Evolutionary conservation across 1,284 basidiomycete genomes (phyloP).

Genomic region (Puccinia coronata): DNA sequence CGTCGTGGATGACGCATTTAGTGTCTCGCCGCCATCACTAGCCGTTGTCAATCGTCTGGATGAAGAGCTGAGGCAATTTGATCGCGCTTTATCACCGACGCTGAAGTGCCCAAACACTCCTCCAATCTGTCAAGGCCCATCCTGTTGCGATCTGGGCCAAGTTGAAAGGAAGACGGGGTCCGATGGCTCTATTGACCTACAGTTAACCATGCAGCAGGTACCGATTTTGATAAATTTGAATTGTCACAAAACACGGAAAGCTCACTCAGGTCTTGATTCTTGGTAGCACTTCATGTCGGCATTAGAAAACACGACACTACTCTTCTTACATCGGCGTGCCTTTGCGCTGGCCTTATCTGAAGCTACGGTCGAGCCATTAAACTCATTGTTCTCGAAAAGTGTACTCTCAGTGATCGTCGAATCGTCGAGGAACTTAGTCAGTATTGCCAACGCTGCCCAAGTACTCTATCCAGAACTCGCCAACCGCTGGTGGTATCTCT

Average conservation of each 20-base stretch:
- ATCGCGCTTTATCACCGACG: constrained; percentile 1
- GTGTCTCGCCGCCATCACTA: constrained; percentile 33
- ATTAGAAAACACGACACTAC: constrained; percentile 35
- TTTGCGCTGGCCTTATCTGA: constrained; percentile 52
- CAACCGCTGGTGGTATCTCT: constrained; percentile 54
- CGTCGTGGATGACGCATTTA: constrained; percentile 47
- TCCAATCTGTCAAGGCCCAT: constrained; percentile 26
- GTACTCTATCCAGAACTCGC: constrained; percentile 50
- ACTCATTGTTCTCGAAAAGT: constrained; percentile 51
- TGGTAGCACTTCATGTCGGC: constrained; percentile 37
- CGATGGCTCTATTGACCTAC: constrained; percentile 10
- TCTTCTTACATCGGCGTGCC: constrained; percentile 54
- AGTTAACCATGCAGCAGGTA: constrained; percentile 44
- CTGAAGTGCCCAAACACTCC: constrained; percentile 10
- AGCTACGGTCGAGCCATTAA: constrained; percentile 51
- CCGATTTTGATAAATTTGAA: background rate
- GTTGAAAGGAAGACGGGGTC: background rate
- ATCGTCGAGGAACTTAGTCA: constrained; percentile 52
- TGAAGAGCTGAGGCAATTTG: constrained; percentile 36
- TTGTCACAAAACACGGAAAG: background rate
- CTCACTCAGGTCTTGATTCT: background rate
- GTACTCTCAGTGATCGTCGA: constrained; percentile 53
- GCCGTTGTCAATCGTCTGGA: constrained; percentile 40
- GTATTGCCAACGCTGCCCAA: constrained; percentile 51
- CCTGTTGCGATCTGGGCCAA: constrained; percentile 1